These are phyloP conservation scores for Chrysoporthe puriensis DNA, from an alignment of 2,329 filamentous ascomycete genomes.

Conservation along the genomic window DNA sequence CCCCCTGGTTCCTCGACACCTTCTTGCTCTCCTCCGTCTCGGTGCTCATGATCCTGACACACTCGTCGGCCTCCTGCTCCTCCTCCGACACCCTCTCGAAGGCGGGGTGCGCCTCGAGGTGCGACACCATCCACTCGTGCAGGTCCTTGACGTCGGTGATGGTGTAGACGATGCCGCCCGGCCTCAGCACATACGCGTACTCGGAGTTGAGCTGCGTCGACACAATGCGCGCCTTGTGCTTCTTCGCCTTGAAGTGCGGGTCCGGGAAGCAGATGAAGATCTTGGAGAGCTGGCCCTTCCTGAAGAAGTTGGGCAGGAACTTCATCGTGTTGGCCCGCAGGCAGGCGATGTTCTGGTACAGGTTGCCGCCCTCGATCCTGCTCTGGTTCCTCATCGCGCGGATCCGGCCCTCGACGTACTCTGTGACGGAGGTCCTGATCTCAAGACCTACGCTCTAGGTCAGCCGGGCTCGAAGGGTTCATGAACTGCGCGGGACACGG, in stretches of 20 bases:
- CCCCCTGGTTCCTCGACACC: conserved; percentile 85
- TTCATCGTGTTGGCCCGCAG: conserved; percentile 98
- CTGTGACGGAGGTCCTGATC: conserved; percentile 86
- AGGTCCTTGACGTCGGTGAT: conserved; percentile 97
- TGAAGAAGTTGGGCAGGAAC: conserved; percentile 98
- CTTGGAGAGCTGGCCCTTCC: conserved; percentile 76
- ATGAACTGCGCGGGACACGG: conserved; percentile 10
- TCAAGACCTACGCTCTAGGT: conserved; percentile 69
- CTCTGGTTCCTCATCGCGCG: conserved; percentile 75
- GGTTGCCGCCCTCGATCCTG: conserved; percentile 42
- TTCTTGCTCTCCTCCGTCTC: conserved; percentile 99
- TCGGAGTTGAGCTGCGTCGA: conserved; percentile 86
- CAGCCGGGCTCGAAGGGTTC: conserved; percentile 5
- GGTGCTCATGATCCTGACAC: conserved; percentile 72
- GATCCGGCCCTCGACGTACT: conserved; percentile 88
- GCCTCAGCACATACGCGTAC: conserved; percentile 84
- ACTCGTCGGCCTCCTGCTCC: conserved; percentile 70
- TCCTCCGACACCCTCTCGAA: conserved; percentile 76
- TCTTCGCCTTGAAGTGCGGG: conserved; percentile 95
- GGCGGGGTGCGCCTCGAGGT: conserved; percentile 76
- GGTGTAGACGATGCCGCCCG: conserved; percentile 88
- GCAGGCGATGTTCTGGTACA: conserved; percentile 86
- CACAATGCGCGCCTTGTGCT: conserved; percentile 96
- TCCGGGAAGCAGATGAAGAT: conserved; percentile 99
- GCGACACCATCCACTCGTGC: conserved; percentile 89